A percentile compares a stretch with the other conserved stretches of the same genome.
Conservation (phyloP, 2,329 filamentous ascomycete genomes). For the Didymella glomerata region DNA sequence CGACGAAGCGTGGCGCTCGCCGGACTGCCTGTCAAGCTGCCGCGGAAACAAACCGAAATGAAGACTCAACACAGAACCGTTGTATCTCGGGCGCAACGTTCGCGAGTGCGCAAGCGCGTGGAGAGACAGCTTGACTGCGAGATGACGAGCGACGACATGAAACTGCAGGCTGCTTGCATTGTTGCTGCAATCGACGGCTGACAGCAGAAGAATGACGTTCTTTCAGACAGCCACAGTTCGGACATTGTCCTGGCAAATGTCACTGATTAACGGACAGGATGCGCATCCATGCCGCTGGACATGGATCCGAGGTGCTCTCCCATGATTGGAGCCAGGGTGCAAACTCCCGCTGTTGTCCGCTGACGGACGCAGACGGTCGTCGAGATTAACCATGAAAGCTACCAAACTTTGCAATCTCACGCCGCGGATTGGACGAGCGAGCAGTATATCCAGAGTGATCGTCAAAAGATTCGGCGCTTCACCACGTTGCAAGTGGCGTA, state of each 20-base stretch:
- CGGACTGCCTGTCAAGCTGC: conserved; percentile 6
- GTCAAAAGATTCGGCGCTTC: conserved; percentile 6
- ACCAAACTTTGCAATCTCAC: conserved; percentile 5
- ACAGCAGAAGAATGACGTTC: conserved; percentile 30
- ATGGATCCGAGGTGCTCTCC: background rate
- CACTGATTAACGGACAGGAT: conserved; percentile 16
- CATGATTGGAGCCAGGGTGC: conserved; percentile 14
- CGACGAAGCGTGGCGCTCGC: conserved; percentile 10
- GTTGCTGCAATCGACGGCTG: conserved; percentile 9
- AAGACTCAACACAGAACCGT: conserved; percentile 17
- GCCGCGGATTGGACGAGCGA: background rate
- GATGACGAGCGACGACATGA: conserved; percentile 3
- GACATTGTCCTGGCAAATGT: conserved; percentile 2
- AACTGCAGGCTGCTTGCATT: background rate
- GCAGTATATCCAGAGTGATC: background rate
- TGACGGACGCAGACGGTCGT: background rate
- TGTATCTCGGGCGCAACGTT: conserved; percentile 13
- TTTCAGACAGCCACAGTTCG: conserved; percentile 40
- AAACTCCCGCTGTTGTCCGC: conserved; percentile 4
- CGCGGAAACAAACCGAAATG: conserved; percentile 9
- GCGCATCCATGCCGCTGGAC: conserved; percentile 13
- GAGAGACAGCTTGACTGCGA: conserved; percentile 6
- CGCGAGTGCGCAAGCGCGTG: conserved; percentile 1
- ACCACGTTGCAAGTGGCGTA: conserved; percentile 11
- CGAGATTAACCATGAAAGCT: conserved; percentile 10